Conservation (phyloP, 805 yeast genomes). For the Maudiozyma saulgeensis region DNA sequence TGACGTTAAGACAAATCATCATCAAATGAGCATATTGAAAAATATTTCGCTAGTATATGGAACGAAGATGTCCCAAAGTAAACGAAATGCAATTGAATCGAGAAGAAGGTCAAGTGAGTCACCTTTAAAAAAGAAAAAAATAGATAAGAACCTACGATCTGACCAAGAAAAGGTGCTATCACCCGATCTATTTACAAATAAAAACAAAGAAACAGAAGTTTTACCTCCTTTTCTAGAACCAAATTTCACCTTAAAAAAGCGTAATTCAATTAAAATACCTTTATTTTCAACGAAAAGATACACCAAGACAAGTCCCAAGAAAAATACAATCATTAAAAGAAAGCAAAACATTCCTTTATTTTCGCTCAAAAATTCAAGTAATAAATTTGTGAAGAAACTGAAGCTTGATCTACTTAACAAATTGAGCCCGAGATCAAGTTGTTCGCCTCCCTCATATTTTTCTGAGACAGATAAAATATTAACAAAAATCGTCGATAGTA, state of each 20-base stretch:
- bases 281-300: background rate
- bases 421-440: background rate
- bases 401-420: background rate
- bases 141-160: background rate
- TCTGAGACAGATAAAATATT: background rate
- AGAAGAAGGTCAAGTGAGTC: background rate
- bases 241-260: too few relatives aligned
- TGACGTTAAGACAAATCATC: slow-evolving; percentile 18
- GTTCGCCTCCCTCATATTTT: background rate
- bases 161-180: too few relatives aligned
- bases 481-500: background rate
- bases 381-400: background rate
- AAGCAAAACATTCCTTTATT: background rate
- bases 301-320: background rate
- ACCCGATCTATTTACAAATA: too few relatives aligned
- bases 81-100: background rate
- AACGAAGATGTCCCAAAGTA: background rate
- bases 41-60: slow-evolving; percentile 10
- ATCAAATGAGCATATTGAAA: slow-evolving; percentile 8
- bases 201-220: too few relatives aligned
- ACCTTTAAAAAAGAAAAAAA: background rate
- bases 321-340: background rate
- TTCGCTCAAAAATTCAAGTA: background rate
- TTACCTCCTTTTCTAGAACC: too few relatives aligned
- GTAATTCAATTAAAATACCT: background rate